Evolutionary conservation across 2,329 filamentous ascomycete species (phyloP).

Genomic region (Dothideomycetidae sp.): DNA sequence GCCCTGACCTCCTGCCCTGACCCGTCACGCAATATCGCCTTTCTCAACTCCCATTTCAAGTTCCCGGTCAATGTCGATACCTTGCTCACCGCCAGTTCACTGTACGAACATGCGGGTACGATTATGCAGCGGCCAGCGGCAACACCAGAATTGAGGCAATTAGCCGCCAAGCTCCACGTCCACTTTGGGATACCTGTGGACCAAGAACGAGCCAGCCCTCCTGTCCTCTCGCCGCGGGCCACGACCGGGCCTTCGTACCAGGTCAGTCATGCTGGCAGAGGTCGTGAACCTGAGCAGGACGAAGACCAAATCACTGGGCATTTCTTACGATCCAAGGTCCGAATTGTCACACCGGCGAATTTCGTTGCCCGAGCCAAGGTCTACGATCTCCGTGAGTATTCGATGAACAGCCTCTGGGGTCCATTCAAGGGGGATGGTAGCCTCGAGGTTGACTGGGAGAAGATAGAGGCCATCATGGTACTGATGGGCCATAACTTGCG

Average conservation of each 20-base stretch:
- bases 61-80: conserved; percentile 39
- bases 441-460: conserved; percentile 60
- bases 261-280: neutral
- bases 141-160: conserved; percentile 39
- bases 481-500: conserved; percentile 50
- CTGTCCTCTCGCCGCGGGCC: neutral
- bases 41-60: conserved; percentile 28
- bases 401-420: conserved; percentile 48
- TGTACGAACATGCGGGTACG: conserved; percentile 45
- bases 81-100: conserved; percentile 49
- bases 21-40: conserved; percentile 32
- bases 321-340: neutral
- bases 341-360: conserved; percentile 9
- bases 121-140: conserved; percentile 25
- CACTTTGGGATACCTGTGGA: conserved; percentile 43
- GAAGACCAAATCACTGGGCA: neutral
- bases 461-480: conserved; percentile 60
- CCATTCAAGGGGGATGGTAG: conserved; percentile 53
- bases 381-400: conserved; percentile 61
- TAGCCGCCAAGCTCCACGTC: conserved; percentile 56
- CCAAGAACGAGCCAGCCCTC: conserved; percentile 7
- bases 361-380: conserved; percentile 53
- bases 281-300: neutral
- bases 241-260: neutral
- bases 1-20: conserved; percentile 15